Evolutionary conservation across 495 filamentous ascomycete species (phyloP).

Genomic region (Podospora anserina): DNA sequence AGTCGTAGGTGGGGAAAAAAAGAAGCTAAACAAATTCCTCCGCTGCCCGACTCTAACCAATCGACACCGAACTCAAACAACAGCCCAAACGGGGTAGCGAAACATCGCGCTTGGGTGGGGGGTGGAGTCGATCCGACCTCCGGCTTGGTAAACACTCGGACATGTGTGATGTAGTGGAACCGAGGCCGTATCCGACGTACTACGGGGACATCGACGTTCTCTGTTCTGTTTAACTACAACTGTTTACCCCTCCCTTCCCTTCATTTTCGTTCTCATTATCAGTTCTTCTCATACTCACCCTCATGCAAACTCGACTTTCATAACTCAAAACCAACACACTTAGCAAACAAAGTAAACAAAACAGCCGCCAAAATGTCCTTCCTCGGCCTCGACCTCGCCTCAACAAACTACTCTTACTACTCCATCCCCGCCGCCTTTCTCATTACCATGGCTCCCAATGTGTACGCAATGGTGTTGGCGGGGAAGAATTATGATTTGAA

Average conservation of each 20-base stretch:
- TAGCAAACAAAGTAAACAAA: background rate
- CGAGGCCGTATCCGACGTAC: background rate
- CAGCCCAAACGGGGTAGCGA: background rate
- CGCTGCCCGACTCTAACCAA: background rate
- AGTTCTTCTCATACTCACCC: too few species aligned
- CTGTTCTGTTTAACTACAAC: background rate
- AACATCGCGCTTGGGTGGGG: background rate
- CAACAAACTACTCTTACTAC: constrained; percentile 47
- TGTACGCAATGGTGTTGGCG: constrained; percentile 36
- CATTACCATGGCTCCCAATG: constrained; percentile 36
- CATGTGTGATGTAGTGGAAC: background rate
- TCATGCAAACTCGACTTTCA: background rate
- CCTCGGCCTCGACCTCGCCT: constrained; percentile 37
- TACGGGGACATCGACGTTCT: background rate
- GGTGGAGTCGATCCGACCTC: background rate
- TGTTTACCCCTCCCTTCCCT: background rate
- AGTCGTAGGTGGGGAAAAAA: background rate
- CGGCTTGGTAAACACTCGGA: background rate
- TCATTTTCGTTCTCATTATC: background rate
- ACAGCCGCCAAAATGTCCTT: constrained; percentile 37
- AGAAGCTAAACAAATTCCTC: background rate
- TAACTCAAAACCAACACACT: background rate
- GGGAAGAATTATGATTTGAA: constrained; percentile 41
- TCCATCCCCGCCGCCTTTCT: constrained; percentile 48
- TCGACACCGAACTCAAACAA: background rate